These are phyloP conservation scores for Roridomyces roridus DNA, from an alignment of 768 basidiomycete genomes.

Conservation along the genomic window DNA sequence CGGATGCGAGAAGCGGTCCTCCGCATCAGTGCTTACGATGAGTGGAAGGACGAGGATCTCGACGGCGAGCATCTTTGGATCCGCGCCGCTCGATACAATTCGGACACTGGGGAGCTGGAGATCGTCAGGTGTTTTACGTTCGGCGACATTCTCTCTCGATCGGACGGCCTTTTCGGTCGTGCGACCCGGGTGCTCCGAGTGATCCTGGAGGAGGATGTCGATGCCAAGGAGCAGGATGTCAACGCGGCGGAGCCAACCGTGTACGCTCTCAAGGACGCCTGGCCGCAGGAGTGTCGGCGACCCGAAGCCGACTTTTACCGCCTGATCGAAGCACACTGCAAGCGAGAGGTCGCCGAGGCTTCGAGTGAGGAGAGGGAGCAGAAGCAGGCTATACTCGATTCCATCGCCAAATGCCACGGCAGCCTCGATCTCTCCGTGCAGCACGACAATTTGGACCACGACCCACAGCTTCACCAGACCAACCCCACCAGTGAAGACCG, in stretches of 20 bases:
- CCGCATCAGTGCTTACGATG: too few species aligned
- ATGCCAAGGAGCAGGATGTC: too few species aligned
- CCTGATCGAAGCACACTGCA: slow-evolving; percentile 5
- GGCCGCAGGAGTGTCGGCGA: slow-evolving; percentile 6
- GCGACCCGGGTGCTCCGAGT: slow-evolving; percentile 11
- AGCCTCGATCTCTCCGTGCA: slow-evolving; percentile 5
- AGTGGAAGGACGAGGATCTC: too few species aligned
- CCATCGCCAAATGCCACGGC: slow-evolving; percentile 6
- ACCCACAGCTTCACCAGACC: background rate
- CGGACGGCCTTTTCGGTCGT: slow-evolving; percentile 10
- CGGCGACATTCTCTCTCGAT: background rate
- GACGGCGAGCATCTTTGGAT: background rate
- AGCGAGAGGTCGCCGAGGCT: background rate
- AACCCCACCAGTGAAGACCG: too few species aligned
- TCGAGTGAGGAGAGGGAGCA: too few species aligned
- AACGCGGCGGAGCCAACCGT: too few species aligned
- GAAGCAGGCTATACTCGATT: too few species aligned
- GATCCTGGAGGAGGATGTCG: background rate
- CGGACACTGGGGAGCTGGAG: background rate
- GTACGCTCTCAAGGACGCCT: slow-evolving; percentile 17
- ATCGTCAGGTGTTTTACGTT: slow-evolving; percentile 8
- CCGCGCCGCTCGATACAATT: background rate
- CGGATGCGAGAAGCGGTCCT: background rate
- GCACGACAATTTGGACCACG: background rate
- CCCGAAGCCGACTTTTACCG: slow-evolving; percentile 17